phyloP scores from a whole-genome alignment of 192 early-diverging fungal species.

The Podila horticola region DNA sequence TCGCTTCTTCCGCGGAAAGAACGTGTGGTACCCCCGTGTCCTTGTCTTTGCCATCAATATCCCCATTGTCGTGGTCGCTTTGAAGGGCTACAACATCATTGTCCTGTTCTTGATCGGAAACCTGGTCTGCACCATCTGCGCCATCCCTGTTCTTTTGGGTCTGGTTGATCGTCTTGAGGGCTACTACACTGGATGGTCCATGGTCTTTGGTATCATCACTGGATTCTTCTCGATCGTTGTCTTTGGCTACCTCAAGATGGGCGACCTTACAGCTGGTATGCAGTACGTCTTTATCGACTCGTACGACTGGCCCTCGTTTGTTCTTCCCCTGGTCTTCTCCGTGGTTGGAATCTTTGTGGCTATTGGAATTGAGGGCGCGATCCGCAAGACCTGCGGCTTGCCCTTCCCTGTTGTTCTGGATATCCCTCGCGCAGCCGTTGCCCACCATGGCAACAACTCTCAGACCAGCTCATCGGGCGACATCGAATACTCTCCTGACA shows the following conservation, averaged over 20 bases:
- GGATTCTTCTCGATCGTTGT: slow-evolving; percentile 50
- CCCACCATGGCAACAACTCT: not conserved
- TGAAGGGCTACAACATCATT: slow-evolving; percentile 67
- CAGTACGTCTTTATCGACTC: slow-evolving; percentile 39
- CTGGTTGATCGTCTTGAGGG: slow-evolving; percentile 56
- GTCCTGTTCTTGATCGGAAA: slow-evolving; percentile 72
- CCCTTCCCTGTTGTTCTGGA: slow-evolving; percentile 33
- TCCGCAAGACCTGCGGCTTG: slow-evolving; percentile 40
- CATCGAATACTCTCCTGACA: slow-evolving; percentile 17
- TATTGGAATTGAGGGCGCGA: slow-evolving; percentile 19
- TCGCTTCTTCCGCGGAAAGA: slow-evolving; percentile 53
- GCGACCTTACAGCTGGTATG: slow-evolving; percentile 34
- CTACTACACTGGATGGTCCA: slow-evolving; percentile 44
- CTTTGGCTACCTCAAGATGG: slow-evolving; percentile 48
- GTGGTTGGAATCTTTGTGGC: slow-evolving; percentile 39
- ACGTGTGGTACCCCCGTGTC: slow-evolving; percentile 49
- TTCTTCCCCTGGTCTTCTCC: slow-evolving; percentile 42
- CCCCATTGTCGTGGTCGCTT: slow-evolving; percentile 60
- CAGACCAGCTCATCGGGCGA: slow-evolving; percentile 16
- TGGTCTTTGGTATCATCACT: slow-evolving; percentile 35
- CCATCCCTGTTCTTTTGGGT: slow-evolving; percentile 65
- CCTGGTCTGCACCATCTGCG: slow-evolving; percentile 66
- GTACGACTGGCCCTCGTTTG: slow-evolving; percentile 54
- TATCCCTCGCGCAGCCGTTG: slow-evolving; percentile 7
- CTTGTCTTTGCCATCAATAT: slow-evolving; percentile 53